phyloP scores from a whole-genome alignment of 306 rosid species.

The peach (Prunus persica) region DNA sequence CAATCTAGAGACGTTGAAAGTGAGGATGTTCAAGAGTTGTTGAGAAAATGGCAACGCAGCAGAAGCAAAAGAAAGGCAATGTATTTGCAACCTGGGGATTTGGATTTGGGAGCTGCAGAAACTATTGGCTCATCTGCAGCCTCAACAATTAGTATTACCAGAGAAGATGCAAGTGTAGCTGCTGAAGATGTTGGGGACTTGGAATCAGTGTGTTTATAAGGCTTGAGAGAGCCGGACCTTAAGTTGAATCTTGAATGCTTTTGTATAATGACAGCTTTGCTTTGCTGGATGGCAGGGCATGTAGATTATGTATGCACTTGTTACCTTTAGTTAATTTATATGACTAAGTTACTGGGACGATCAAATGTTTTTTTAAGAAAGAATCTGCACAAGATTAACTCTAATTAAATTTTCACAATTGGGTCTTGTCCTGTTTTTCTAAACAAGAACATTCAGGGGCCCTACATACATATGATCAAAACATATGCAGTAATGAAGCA shows the following conservation, averaged over 20 bases:
- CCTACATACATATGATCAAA: too few relatives aligned
- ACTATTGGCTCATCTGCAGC: constrained; percentile 48
- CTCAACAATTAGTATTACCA: constrained; percentile 38
- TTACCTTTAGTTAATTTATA: neutral
- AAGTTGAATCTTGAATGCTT: constrained; percentile 3
- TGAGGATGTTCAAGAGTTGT: constrained; percentile 48
- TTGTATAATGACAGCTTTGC: neutral
- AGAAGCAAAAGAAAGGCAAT: constrained; percentile 60
- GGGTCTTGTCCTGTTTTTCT: too few relatives aligned
- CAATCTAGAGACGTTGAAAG: constrained; percentile 37
- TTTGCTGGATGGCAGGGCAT: neutral
- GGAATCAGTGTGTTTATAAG: constrained; percentile 49
- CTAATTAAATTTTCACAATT: too few relatives aligned
- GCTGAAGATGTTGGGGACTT: constrained; percentile 61
- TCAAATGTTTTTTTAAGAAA: neutral
- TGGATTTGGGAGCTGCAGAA: constrained; percentile 23
- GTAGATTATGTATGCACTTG: neutral
- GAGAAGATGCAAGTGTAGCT: constrained; percentile 45
- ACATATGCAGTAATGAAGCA: too few relatives aligned
- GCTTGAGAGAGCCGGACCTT: neutral
- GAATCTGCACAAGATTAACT: too few relatives aligned
- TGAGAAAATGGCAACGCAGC: constrained; percentile 54
- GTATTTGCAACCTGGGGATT: constrained; percentile 6
- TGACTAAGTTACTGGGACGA: neutral
- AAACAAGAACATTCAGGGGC: too few relatives aligned